Evolutionary conservation across 2,329 filamentous ascomycete genomes (phyloP), one percentile per base, ranked within the genome.

Genomic region (Helotiales sp.): DNA sequence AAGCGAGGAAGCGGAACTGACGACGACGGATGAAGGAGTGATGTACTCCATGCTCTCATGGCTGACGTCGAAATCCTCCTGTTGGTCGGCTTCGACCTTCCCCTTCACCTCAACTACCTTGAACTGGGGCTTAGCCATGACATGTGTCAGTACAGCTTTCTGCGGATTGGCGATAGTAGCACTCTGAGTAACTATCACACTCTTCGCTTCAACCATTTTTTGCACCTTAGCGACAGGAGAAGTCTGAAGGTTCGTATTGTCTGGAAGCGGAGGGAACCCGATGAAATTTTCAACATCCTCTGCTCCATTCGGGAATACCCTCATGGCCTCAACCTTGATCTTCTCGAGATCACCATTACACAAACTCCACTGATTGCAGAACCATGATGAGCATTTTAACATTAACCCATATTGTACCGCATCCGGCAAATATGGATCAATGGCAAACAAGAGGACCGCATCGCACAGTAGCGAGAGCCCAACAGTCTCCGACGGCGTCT

Each of bases 11-110:
- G 17, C 17, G 2, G 50, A 55, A 10, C 3, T 28, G 3, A 10
- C 11, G 22, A 43, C 1, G 22, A 58, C 11, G 0, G 55, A 20
- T 11, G 47, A 45, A n/a, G 67, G 67, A 22, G 59, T 24, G 52
- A 71, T 71, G 34, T 68, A 71, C 49, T 69, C 69, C 69, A 71
- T 71, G n/a, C 34, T 65, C 52, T 71, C 69, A 22, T 63, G 32
- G 26, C 20, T 57, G 15, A 54, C 64, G 26, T 52, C 45, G n/a
- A 28, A 10, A n/a, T 62, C 32, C 2, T 52, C 47, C 17, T 28
- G 28, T 17, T 61, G n/a, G 5, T 32, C 58, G 17, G 6, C 17
- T 22, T 49, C 40, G 22, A 6, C n/a, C 2, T 61, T 22, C 24
- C 45, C 20, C 24, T 34, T 50, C 13, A 22, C 37, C 58, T 45